These are phyloP conservation scores for Linnemannia schmuckeri DNA, from an alignment of 192 early-diverging fungal species.

Conservation along the genomic window DNA sequence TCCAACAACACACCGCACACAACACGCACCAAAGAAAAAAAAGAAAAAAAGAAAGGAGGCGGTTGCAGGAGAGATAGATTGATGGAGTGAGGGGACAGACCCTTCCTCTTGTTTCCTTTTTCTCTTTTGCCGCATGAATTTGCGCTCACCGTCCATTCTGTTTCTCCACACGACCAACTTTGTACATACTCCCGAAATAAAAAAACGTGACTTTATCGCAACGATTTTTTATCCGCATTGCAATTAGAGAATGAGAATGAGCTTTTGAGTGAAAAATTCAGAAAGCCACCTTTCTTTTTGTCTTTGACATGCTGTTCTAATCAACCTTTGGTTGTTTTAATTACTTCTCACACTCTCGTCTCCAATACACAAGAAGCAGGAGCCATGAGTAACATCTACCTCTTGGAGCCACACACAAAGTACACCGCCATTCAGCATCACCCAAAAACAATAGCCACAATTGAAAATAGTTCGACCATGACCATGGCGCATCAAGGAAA, in stretches of 20 bases:
- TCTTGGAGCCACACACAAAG: constrained; percentile 69
- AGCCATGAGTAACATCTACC: constrained; percentile 67
- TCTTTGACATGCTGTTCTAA: background rate
- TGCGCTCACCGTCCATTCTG: background rate
- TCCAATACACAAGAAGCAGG: background rate
- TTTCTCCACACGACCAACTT: background rate
- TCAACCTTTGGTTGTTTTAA: background rate
- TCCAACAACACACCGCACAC: background rate
- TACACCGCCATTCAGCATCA: constrained; percentile 17
- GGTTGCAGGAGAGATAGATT: background rate
- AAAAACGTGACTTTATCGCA: background rate
- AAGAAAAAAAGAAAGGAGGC: constrained; percentile 7
- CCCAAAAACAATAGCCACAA: background rate
- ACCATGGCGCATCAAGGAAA: background rate
- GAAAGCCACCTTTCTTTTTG: background rate
- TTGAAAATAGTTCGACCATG: no score
- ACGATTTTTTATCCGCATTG: background rate
- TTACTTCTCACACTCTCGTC: background rate
- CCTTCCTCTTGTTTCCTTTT: background rate
- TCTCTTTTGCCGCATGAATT: constrained; percentile 6
- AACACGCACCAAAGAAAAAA: background rate
- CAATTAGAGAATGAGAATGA: background rate
- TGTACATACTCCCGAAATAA: background rate
- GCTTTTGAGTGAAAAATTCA: background rate
- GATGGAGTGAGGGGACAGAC: background rate